phyloP scores from a whole-genome alignment of 768 basidiomycete species.

The Naganishia antarctica region DNA sequence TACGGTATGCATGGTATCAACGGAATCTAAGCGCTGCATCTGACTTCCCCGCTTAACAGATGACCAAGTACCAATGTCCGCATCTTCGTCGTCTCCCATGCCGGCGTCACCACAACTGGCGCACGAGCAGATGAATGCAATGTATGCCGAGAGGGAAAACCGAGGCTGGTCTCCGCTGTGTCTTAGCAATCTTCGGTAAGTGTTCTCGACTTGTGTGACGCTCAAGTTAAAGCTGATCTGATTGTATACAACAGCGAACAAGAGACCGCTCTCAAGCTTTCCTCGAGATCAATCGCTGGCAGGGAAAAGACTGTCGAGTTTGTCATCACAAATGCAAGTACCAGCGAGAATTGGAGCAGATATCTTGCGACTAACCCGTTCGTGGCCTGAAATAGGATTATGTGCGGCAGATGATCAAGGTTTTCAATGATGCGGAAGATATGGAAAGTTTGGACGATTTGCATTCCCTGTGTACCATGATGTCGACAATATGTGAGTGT shows the following conservation, averaged over 20 bases:
- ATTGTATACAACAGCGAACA: constrained; percentile 21
- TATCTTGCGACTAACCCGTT: too few species aligned
- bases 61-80: constrained; percentile 13
- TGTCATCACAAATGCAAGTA: constrained; percentile 21
- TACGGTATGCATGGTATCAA: constrained; percentile 12
- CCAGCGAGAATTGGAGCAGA: background rate
- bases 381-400: too few species aligned
- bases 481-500: constrained; percentile 84
- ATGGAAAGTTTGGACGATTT: constrained; percentile 83
- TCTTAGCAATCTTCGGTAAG: constrained; percentile 23
- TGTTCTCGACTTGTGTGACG: background rate
- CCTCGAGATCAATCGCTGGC: constrained; percentile 12
- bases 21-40: background rate
- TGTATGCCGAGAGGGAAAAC: constrained; percentile 14
- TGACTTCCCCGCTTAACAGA: background rate
- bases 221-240: background rate
- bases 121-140: background rate
- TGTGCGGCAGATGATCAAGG: constrained; percentile 75
- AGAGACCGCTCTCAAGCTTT: constrained; percentile 17
- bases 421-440: constrained; percentile 85
- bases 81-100: constrained; percentile 25
- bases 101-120: constrained; percentile 23
- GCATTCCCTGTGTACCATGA: constrained; percentile 81
- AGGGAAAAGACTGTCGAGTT: constrained; percentile 29
- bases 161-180: background rate